These are phyloP conservation scores for Cladorrhinum samala DNA, from an alignment of 495 filamentous ascomycete species.

Conservation along the genomic window DNA sequence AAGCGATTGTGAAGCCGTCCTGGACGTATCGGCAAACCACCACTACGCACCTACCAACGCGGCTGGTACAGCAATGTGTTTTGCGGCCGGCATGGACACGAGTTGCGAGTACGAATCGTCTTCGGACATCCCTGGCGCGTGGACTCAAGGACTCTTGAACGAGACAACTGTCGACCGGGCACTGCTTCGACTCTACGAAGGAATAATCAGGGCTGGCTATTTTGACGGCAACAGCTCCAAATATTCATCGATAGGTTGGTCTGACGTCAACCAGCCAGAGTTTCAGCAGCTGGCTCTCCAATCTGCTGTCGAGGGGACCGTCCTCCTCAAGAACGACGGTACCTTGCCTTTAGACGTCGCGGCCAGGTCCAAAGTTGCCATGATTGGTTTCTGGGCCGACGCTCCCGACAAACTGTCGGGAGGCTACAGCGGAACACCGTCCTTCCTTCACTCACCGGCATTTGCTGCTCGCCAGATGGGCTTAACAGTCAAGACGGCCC, in stretches of 20 bases:
- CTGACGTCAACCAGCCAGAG: constrained; percentile 20
- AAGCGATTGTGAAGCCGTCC: constrained; percentile 42
- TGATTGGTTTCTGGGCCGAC: constrained; percentile 39
- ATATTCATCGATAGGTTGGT: constrained; percentile 13
- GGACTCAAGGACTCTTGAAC: constrained; percentile 10
- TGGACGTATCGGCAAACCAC: constrained; percentile 29
- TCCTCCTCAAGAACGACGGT: constrained; percentile 38
- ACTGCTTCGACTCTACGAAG: constrained; percentile 31
- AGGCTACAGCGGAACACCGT: constrained; percentile 34
- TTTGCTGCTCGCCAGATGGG: constrained; percentile 30
- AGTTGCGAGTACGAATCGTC: constrained; percentile 16
- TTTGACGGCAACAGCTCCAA: constrained; percentile 17
- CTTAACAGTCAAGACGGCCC: constrained; percentile 16
- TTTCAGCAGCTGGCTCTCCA: constrained; percentile 31
- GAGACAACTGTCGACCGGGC: constrained; percentile 18
- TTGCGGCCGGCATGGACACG: constrained; percentile 16
- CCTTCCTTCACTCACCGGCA: constrained; percentile 30
- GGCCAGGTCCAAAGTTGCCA: constrained; percentile 25
- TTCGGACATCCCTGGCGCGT: constrained; percentile 22
- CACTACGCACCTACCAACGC: constrained; percentile 19
- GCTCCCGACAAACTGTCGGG: constrained; percentile 30
- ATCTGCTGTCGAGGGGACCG: constrained; percentile 29
- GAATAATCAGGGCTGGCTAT: constrained; percentile 39
- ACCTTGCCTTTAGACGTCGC: constrained; percentile 15
- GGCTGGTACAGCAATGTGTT: constrained; percentile 19